phyloP scores from a whole-genome alignment of 2,329 filamentous ascomycete genomes.

The Tolypocladium ophioglossoides region DNA sequence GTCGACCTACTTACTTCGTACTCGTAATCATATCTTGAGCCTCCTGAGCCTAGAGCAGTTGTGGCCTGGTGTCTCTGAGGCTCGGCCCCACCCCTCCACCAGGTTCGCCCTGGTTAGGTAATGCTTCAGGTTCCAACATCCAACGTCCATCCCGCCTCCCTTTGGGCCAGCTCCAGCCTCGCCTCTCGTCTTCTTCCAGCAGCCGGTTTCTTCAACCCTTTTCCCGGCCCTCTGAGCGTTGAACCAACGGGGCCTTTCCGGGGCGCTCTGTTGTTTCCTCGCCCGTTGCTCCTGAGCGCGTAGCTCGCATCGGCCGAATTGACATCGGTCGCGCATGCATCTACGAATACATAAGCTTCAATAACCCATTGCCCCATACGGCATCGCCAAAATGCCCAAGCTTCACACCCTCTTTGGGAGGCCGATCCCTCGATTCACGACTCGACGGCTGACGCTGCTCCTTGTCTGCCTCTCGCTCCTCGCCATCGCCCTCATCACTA shows the following conservation, averaged over 20 bases:
- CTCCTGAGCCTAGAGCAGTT: neutral
- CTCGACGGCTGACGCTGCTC: constrained; percentile 42
- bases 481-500: constrained; percentile 43
- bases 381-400: constrained; percentile 16
- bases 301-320: neutral
- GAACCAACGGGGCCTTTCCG: neutral
- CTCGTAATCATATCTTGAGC: too few relatives aligned
- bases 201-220: too few relatives aligned
- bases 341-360: neutral
- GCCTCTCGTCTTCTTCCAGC: neutral
- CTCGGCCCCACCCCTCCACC: neutral
- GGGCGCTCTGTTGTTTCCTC: neutral
- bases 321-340: neutral
- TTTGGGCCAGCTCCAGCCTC: neutral
- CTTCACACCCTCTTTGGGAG: constrained; percentile 31
- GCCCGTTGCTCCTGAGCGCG: neutral
- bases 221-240: neutral
- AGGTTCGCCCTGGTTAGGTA: neutral
- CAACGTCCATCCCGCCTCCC: neutral
- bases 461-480: constrained; percentile 41
- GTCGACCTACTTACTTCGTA: too few relatives aligned
- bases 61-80: neutral
- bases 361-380: neutral
- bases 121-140: neutral
- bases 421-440: constrained; percentile 37